A percentile compares a stretch with the other conserved stretches of the same genome.
Conservation (phyloP, 2,329 filamentous ascomycete genomes). For the Lecanicillium sp. region DNA sequence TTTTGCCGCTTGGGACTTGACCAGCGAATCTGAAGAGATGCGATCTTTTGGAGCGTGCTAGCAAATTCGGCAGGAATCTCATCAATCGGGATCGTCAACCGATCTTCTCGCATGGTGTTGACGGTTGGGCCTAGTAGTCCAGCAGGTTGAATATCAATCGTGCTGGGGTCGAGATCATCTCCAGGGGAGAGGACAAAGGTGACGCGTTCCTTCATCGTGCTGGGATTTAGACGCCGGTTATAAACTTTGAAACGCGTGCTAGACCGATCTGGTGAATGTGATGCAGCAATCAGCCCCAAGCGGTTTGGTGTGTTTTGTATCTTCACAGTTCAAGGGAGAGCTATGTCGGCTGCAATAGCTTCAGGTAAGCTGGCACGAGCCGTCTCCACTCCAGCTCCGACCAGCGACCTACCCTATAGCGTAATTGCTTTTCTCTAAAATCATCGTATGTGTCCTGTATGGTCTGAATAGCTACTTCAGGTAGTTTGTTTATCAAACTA, state of each 20-base stretch:
- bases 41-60: slow-evolving; percentile 54
- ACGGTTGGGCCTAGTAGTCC: slow-evolving; percentile 52
- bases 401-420: slow-evolving; percentile 6
- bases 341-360: not conserved
- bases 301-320: not conserved
- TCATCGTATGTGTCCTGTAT: no score
- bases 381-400: not conserved
- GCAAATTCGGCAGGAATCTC: slow-evolving; percentile 68
- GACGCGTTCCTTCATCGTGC: slow-evolving; percentile 65
- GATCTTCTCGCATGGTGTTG: slow-evolving; percentile 68
- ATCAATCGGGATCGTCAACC: slow-evolving; percentile 64
- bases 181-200: slow-evolving; percentile 70
- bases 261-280: not conserved
- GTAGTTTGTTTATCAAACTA: no score
- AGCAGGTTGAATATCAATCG: slow-evolving; percentile 51
- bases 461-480: no score
- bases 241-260: not conserved
- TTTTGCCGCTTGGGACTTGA: slow-evolving; percentile 52
- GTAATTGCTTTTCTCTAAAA: not conserved
- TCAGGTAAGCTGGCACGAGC: not conserved
- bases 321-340: not conserved
- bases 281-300: not conserved
- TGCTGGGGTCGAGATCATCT: slow-evolving; percentile 56
- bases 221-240: not conserved
- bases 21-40: slow-evolving; percentile 78